These are phyloP conservation scores for Lentinula guzmanii DNA, from an alignment of 768 basidiomycete genomes.

Conservation along the genomic window DNA sequence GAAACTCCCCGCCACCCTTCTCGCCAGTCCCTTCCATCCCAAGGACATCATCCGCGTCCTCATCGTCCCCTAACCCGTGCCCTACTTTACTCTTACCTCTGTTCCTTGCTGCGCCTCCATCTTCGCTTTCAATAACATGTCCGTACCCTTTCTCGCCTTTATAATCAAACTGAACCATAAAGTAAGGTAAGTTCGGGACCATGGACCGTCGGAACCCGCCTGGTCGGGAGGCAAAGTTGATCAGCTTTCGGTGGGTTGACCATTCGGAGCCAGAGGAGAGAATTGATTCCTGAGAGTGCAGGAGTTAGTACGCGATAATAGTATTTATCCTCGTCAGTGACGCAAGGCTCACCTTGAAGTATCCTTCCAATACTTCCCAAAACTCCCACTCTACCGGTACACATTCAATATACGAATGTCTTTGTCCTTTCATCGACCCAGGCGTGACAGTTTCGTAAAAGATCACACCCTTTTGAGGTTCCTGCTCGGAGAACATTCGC, in stretches of 20 bases:
- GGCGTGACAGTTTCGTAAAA: conserved; percentile 90
- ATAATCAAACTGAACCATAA: conserved; percentile 98
- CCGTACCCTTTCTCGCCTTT: conserved; percentile 98
- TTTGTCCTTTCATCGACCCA: conserved; percentile 73
- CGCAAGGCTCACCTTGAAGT: conserved; percentile 67
- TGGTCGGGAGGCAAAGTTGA: conserved; percentile 84
- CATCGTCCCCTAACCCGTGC: not conserved
- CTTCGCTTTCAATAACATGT: conserved; percentile 87
- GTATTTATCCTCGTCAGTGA: not conserved
- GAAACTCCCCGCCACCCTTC: conserved; percentile 89
- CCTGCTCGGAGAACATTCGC: conserved; percentile 88
- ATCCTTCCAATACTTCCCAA: conserved; percentile 84
- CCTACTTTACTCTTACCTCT: not conserved
- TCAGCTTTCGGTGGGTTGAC: conserved; percentile 97
- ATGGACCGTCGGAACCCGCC: conserved; percentile 93
- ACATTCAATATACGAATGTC: conserved; percentile 90
- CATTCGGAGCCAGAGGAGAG: conserved; percentile 91
- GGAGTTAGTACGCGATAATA: not conserved
- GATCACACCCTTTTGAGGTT: conserved; percentile 73
- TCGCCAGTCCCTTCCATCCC: conserved; percentile 73
- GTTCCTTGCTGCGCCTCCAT: conserved; percentile 37
- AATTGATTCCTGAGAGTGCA: conserved; percentile 75
- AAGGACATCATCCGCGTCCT: conserved; percentile 14
- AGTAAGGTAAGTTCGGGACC: conserved; percentile 97
- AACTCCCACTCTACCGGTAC: conserved; percentile 87